A percentile compares a stretch with the other conserved stretches of the same genome.
Evolutionary conservation across 2,329 filamentous ascomycete species (phyloP).

Genomic region (Pseudomassariella vexata): DNA sequence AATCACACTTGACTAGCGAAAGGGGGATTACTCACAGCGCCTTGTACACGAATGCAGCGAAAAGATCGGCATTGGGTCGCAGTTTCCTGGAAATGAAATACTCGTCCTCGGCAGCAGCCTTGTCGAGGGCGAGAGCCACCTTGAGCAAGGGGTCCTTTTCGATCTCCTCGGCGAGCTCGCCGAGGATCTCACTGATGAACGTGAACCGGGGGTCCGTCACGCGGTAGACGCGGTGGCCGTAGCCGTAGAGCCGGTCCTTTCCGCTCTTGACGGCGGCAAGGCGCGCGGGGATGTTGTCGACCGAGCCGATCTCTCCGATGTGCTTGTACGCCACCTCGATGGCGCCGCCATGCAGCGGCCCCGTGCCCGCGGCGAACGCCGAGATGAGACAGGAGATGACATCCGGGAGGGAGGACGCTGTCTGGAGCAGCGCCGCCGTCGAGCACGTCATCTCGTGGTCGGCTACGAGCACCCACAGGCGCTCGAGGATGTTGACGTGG

Average conservation of each 20-base stretch:
- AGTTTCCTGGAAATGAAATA: conserved; percentile 16
- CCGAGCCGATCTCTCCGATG: conserved; percentile 11
- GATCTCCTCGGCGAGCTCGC: conserved; percentile 10
- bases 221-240: conserved; percentile 15
- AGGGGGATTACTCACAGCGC: conserved; percentile 8
- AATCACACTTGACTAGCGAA: not conserved
- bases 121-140: conserved; percentile 13
- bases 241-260: conserved; percentile 15
- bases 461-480: conserved; percentile 11
- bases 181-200: conserved; percentile 11
- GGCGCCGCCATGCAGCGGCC: conserved; percentile 15
- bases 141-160: conserved; percentile 10
- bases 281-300: conserved; percentile 10
- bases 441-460: conserved; percentile 17
- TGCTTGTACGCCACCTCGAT: conserved; percentile 16
- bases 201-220: conserved; percentile 14
- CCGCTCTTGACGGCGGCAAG: conserved; percentile 12
- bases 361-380: conserved; percentile 11
- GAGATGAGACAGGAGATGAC: conserved; percentile 11
- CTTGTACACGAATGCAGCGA: conserved; percentile 14
- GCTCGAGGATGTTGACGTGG: conserved; percentile 11
- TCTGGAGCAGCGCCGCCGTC: conserved; percentile 13
- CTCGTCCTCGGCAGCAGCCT: conserved; percentile 12
- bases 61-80: conserved; percentile 13
- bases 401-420: conserved; percentile 13